Percentiles rank a stretch among this genome's conserved stretches.
phyloP scores from a whole-genome alignment of 495 filamentous ascomycete genomes.

The Penicillium salamii region DNA sequence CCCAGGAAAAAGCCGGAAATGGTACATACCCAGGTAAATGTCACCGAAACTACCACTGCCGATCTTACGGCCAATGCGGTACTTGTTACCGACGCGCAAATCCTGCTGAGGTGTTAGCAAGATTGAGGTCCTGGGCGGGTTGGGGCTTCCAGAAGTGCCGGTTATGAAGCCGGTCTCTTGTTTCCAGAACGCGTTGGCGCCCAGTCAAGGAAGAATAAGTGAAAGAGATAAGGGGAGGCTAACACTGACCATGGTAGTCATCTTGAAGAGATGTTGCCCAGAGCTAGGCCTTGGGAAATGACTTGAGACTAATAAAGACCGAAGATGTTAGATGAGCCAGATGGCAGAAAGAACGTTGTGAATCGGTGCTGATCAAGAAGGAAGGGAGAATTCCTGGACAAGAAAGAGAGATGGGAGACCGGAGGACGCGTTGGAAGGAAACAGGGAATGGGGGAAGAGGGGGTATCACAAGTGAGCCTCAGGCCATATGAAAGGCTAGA shows the following conservation, averaged over 20 bases:
- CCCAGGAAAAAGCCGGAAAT: background rate
- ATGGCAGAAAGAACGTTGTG: background rate
- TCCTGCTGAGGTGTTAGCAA: slow-evolving; percentile 57
- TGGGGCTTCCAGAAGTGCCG: too few species aligned
- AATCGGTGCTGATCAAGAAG: background rate
- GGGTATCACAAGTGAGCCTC: slow-evolving; percentile 4
- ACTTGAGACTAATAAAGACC: slow-evolving; percentile 4
- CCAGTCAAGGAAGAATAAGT: background rate
- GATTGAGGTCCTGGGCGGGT: too few species aligned
- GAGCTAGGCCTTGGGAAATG: slow-evolving; percentile 32
- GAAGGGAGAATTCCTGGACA: too few species aligned
- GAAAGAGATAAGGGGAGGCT: slow-evolving; percentile 7
- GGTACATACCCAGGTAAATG: slow-evolving; percentile 83
- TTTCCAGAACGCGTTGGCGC: background rate
- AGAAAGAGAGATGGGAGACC: background rate
- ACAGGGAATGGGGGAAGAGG: background rate
- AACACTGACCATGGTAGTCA: slow-evolving; percentile 50
- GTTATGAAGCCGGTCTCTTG: background rate
- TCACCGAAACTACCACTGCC: slow-evolving; percentile 98
- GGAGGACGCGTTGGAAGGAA: background rate
- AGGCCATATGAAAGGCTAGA: slow-evolving; percentile 6
- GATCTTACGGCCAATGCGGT: slow-evolving; percentile 99
- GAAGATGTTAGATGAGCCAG: background rate
- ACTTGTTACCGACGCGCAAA: slow-evolving; percentile 99
- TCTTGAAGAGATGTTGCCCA: slow-evolving; percentile 39